Conservation (phyloP, 2,329 filamentous ascomycete genomes). For the Ascosphaera apis region DNA sequence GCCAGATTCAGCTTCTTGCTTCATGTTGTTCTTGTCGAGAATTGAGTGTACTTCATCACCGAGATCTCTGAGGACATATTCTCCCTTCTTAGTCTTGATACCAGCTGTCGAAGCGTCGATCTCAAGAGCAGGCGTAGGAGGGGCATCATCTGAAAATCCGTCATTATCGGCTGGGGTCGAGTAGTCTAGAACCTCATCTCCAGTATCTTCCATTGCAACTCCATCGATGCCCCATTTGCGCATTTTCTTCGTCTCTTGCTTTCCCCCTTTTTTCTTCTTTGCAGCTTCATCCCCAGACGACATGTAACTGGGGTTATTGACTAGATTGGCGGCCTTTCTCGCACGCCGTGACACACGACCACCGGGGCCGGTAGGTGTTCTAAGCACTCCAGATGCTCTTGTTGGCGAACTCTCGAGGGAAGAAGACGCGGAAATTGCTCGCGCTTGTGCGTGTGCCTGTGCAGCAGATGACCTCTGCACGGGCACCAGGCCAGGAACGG, state of each 20-base stretch:
- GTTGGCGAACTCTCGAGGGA: constrained; percentile 49
- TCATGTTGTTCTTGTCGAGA: constrained; percentile 53
- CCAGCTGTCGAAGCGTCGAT: constrained; percentile 50
- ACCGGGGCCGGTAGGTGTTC: constrained; percentile 50
- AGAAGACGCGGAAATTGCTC: constrained; percentile 14
- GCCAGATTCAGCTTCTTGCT: constrained; percentile 25
- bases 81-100: constrained; percentile 59
- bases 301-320: constrained; percentile 13
- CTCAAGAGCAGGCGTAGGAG: constrained; percentile 50
- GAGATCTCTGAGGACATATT: constrained; percentile 82
- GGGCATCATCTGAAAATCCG: constrained; percentile 18
- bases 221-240: constrained; percentile 87
- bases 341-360: constrained; percentile 61
- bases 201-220: constrained; percentile 59
- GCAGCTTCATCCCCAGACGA: constrained; percentile 69
- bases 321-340: constrained; percentile 38
- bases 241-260: constrained; percentile 50
- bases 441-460: constrained; percentile 2
- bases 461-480: constrained; percentile 4
- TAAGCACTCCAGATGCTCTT: constrained; percentile 36
- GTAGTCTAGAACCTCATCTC: constrained; percentile 58
- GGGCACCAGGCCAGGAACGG: constrained; percentile 28
- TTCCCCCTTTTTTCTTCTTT: constrained; percentile 31
- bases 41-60: constrained; percentile 87
- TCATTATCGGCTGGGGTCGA: constrained; percentile 36